Evolutionary conservation across 2,329 filamentous ascomycete species (phyloP).

Genomic region (Epichloe typhina): DNA sequence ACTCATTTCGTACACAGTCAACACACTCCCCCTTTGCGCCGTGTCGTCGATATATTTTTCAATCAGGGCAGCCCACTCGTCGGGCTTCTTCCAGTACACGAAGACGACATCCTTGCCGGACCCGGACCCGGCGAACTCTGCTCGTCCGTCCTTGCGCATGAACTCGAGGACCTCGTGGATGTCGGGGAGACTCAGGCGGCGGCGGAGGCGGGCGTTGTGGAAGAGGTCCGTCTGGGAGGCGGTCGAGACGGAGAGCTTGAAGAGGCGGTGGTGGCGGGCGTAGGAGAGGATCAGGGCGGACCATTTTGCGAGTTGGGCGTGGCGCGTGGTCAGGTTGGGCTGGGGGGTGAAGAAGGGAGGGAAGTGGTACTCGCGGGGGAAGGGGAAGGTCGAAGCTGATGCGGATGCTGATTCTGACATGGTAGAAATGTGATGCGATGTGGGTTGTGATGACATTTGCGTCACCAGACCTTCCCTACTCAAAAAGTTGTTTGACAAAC

Average conservation of each 20-base stretch:
- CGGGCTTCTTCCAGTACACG: constrained; percentile 74
- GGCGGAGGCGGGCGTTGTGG: constrained; percentile 40
- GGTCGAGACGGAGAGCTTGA: constrained; percentile 53
- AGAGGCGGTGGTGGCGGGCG: constrained; percentile 65
- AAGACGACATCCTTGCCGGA: constrained; percentile 40
- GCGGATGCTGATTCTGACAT: neutral
- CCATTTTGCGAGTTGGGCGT: constrained; percentile 75
- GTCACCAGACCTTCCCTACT: too few species aligned
- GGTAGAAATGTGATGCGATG: neutral
- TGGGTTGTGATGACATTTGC: neutral
- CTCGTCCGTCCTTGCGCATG: constrained; percentile 45
- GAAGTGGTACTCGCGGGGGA: constrained; percentile 58
- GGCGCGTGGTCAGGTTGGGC: constrained; percentile 57
- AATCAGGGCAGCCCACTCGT: constrained; percentile 78
- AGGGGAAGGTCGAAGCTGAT: constrained; percentile 14
- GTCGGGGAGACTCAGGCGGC: constrained; percentile 36
- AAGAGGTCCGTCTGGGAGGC: constrained; percentile 44
- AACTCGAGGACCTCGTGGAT: constrained; percentile 45
- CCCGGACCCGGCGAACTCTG: constrained; percentile 46
- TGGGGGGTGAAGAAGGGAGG: constrained; percentile 76
- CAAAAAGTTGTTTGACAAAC: too few species aligned
- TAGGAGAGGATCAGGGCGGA: constrained; percentile 72
- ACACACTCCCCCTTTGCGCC: constrained; percentile 73
- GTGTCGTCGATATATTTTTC: constrained; percentile 77
- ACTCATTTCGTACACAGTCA: constrained; percentile 84